Evolutionary conservation across 768 basidiomycete species (phyloP).

Genomic region (Phlebiopsis gigantea): DNA sequence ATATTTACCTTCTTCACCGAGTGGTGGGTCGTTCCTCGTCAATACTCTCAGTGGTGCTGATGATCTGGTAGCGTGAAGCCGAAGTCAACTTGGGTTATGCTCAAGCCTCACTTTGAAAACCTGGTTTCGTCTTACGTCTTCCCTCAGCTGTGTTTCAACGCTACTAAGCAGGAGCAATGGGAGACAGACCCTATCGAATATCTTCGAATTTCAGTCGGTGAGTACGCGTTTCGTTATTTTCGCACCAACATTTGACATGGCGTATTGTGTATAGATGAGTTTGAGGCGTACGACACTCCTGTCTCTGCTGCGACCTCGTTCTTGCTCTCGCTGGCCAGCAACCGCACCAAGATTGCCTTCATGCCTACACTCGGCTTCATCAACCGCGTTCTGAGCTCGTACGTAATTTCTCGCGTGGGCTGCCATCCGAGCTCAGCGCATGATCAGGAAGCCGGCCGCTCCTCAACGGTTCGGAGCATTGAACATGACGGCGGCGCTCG

Average conservation of each 20-base stretch:
- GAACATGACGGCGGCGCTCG: slow-evolving; percentile 74
- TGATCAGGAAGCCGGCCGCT: slow-evolving; percentile 41
- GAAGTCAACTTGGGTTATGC: slow-evolving; percentile 81
- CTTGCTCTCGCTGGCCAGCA: slow-evolving; percentile 71
- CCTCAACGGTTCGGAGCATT: slow-evolving; percentile 80
- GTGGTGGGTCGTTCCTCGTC: slow-evolving; percentile 48
- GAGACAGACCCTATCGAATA: slow-evolving; percentile 81
- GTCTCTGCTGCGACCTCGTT: slow-evolving; percentile 77
- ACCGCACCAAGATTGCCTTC: slow-evolving; percentile 78
- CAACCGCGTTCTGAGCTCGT: slow-evolving; percentile 67
- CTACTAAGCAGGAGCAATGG: slow-evolving; percentile 65
- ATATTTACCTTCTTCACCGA: slow-evolving; percentile 84
- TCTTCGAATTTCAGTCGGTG: slow-evolving; percentile 70
- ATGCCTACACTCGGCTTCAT: slow-evolving; percentile 76
- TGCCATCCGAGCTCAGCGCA: not conserved
- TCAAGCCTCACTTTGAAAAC: slow-evolving; percentile 79
- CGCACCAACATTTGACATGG: not conserved
- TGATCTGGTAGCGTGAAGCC: slow-evolving; percentile 68
- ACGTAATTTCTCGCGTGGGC: slow-evolving; percentile 22
- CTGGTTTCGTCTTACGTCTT: slow-evolving; percentile 81
- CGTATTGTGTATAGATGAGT: slow-evolving; percentile 53
- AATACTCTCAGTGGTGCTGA: not conserved
- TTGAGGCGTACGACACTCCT: slow-evolving; percentile 72
- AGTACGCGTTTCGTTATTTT: slow-evolving; percentile 13
- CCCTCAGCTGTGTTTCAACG: slow-evolving; percentile 79